Evolutionary conservation across 176 grass and related monocot genomes (phyloP).

Genomic region (Oryza meridionalis): DNA sequence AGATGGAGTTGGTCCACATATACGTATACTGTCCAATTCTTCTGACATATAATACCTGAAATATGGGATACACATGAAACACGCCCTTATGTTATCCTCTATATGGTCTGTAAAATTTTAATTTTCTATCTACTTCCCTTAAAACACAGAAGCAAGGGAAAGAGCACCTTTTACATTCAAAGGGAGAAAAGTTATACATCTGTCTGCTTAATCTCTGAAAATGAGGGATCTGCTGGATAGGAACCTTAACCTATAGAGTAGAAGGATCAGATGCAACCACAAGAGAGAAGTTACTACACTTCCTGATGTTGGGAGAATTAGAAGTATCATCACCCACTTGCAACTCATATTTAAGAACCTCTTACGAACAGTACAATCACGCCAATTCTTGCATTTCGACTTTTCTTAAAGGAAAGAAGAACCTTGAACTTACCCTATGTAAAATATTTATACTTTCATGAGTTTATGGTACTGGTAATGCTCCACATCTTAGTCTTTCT

Average conservation of each 20-base stretch:
- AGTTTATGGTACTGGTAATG: not conserved
- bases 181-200: not conserved
- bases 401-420: not conserved
- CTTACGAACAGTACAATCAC: not conserved
- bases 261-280: not conserved
- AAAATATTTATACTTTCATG: not conserved
- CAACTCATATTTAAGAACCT: not conserved
- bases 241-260: not conserved
- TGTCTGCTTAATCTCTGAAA: not conserved
- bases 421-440: not conserved
- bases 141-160: not conserved
- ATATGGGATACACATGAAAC: not conserved
- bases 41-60: not conserved
- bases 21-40: no score
- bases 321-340: not conserved
- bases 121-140: not conserved
- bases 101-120: not conserved
- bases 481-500: not conserved
- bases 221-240: not conserved
- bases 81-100: not conserved
- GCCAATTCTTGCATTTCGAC: not conserved
- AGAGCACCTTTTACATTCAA: not conserved
- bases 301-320: not conserved
- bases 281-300: not conserved
- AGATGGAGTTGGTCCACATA: no score